Base-by-base conservation (phyloP, 179 eudicot species). In the Patellifolia procumbens region DNA sequence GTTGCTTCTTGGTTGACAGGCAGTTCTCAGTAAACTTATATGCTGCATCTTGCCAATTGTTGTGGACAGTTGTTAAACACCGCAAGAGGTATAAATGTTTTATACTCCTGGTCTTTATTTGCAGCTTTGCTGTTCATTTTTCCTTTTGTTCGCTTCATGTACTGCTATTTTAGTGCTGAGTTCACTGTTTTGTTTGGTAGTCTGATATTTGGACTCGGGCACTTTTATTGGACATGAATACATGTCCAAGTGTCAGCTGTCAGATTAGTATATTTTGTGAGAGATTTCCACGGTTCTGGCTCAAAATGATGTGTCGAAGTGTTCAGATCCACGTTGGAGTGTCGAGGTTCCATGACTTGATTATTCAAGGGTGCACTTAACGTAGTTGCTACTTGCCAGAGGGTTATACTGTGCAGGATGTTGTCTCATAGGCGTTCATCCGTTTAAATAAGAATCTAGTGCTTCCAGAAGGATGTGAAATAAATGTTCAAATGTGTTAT, bases 31-130 rank as follows among this genome's bases (percentile, higher is more conserved):
- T 90, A 51, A 87, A 89, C 65, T 74, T 95, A 58, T 95, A 89
- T 87, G 92, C 89, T 76, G 94, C 90, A 28, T 91, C 90, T 82
- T 93, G 99, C 76, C 87, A 90, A 60, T 77, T 95, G 61, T 83
- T 95, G 80, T 83, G 90, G 78, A 88, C 98, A 59, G 82, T 88
- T 77, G 80, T 93, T 63, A 90, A 89, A 84, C 96, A 95, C 85
- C 89, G 84, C 76, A 91, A 78, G 75, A 89, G 96, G 99, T 93
- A 75, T 55, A 53, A 64, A 73, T 43, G 70, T 79, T 69, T 62
- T 35, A 35, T 53, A 4, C 12, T 73, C 28, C 37, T 42, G 48
- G 66, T 46, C 43, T 69, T 55, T 8, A 11, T 43, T 43, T 29
- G 10, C 31, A 29, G n/a, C 45, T 61, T 35, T 35, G 0, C 10